phyloP scores from a whole-genome alignment of 2,329 filamentous ascomycete genomes.

The Botrytis porri region DNA sequence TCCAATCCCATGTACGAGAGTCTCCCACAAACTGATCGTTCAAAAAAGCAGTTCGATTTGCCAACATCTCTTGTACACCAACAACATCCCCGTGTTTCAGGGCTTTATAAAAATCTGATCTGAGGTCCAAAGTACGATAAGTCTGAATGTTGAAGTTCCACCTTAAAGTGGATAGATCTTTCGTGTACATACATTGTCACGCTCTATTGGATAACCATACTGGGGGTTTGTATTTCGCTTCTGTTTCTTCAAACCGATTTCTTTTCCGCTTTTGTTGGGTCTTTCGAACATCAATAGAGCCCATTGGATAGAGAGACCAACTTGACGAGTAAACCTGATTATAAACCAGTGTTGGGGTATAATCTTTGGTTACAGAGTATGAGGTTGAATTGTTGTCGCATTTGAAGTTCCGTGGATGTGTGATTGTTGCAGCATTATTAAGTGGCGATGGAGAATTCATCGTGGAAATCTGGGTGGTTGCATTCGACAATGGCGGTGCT shows the following conservation, averaged over 20 bases:
- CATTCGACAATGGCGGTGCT: not conserved
- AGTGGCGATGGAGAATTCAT: not conserved
- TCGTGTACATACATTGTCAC: slow-evolving; percentile 8
- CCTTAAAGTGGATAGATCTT: not conserved
- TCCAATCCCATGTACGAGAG: too few species aligned
- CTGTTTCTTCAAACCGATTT: not conserved
- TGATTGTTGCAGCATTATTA: too few species aligned
- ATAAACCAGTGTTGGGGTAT: not conserved
- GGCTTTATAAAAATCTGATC: slow-evolving; percentile 5
- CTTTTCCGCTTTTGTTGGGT: not conserved
- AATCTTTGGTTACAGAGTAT: not conserved
- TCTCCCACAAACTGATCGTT: not conserved
- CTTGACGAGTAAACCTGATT: not conserved
- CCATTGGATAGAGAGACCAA: not conserved
- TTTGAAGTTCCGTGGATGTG: not conserved
- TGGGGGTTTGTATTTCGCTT: slow-evolving; percentile 18
- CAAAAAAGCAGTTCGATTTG: slow-evolving; percentile 11
- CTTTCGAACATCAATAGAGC: not conserved
- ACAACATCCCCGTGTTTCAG: slow-evolving; percentile 7
- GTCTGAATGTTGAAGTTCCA: slow-evolving; percentile 12
- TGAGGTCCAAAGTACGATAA: not conserved
- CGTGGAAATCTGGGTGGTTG: not conserved
- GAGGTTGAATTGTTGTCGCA: not conserved
- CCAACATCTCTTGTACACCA: slow-evolving; percentile 17
- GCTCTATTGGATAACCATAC: slow-evolving; percentile 11